These are phyloP conservation scores for Colletotrichum orchidophilum DNA, from an alignment of 2,329 filamentous ascomycete genomes.

Conservation along the genomic window DNA sequence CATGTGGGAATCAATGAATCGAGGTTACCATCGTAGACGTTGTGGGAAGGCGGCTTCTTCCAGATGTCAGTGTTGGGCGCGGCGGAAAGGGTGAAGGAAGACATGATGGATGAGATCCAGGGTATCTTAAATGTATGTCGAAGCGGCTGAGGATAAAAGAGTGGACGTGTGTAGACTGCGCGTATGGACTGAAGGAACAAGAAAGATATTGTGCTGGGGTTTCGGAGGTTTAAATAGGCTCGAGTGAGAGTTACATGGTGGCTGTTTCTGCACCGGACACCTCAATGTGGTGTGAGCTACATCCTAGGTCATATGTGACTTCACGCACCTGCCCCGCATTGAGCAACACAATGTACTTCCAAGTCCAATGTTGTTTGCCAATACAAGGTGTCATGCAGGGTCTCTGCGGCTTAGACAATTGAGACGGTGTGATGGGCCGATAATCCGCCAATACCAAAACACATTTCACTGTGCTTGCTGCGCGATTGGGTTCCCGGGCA, in stretches of 20 bases:
- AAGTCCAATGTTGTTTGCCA: not conserved
- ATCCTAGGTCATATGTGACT: not conserved
- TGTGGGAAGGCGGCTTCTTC: conserved; percentile 72
- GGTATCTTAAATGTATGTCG: not conserved
- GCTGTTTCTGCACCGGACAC: not conserved
- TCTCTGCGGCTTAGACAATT: not conserved
- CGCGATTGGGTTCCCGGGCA: not conserved
- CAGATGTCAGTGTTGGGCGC: conserved; percentile 76
- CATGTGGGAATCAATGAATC: not conserved
- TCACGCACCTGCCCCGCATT: conserved; percentile 21
- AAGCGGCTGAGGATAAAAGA: too few relatives aligned
- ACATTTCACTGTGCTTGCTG: not conserved
- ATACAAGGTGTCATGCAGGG: not conserved
- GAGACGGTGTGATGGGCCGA: conserved; percentile 12
- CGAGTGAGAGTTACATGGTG: not conserved
- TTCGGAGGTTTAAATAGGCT: conserved; percentile 12
- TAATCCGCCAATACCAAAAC: not conserved
- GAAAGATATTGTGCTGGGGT: not conserved
- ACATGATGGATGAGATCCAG: conserved; percentile 8
- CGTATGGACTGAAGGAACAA: not conserved
- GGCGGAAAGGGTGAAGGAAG: conserved; percentile 63
- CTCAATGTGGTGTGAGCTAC: not conserved
- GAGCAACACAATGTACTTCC: conserved; percentile 8
- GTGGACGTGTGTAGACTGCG: not conserved
- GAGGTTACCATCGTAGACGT: conserved; percentile 68